Percentiles rank a stretch among this genome's conserved stretches.
Evolutionary conservation across 129 eudicot genomes (phyloP).

Genomic region (Solidago caesia): DNA sequence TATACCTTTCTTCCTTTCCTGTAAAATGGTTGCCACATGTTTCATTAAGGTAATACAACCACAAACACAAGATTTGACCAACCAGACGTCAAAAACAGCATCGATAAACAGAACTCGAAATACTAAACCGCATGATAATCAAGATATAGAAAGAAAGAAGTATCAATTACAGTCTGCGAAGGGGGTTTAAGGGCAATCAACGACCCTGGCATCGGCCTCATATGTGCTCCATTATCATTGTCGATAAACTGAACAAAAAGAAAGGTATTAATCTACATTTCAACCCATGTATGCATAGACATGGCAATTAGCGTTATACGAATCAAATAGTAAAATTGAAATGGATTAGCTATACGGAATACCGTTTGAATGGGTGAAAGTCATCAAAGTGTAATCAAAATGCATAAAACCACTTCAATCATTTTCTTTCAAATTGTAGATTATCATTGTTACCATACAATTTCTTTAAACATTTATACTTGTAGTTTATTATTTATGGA

Average conservation of each 20-base stretch:
- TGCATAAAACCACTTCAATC: neutral
- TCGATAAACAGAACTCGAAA: neutral
- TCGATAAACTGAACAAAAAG: slow-evolving; percentile 61
- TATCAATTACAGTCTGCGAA: slow-evolving; percentile 35
- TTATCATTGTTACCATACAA: neutral
- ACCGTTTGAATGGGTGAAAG: neutral
- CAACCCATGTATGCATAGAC: neutral
- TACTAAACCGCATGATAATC: neutral
- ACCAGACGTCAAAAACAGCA: neutral
- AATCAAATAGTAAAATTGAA: neutral
- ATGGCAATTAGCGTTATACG: neutral
- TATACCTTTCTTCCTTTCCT: slow-evolving; percentile 63
- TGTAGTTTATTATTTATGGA: neutral
- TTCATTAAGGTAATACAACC: neutral
- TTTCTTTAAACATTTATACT: neutral
- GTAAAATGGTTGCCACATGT: slow-evolving; percentile 15
- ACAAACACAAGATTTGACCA: neutral
- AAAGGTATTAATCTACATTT: neutral
- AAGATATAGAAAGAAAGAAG: slow-evolving; percentile 3
- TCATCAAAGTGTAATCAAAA: neutral
- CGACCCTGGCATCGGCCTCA: slow-evolving; percentile 80
- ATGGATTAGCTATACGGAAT: neutral
- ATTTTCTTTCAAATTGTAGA: neutral
- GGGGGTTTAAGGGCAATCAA: slow-evolving; percentile 35
- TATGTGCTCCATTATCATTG: slow-evolving; percentile 62